These are phyloP conservation scores for Mortierella claussenii DNA, from an alignment of 192 early-diverging fungal species.

Conservation along the genomic window DNA sequence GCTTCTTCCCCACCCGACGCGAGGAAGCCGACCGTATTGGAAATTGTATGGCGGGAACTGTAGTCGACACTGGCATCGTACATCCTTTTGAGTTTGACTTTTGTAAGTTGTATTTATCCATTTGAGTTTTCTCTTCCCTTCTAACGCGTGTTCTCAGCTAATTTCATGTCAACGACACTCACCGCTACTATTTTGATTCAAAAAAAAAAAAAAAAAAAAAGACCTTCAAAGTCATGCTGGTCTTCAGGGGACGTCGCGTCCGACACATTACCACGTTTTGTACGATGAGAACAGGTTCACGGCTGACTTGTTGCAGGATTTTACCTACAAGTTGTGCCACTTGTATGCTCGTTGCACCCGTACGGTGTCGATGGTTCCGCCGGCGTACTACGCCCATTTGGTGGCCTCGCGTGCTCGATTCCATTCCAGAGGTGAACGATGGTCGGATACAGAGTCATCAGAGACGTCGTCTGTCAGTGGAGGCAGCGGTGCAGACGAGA, in stretches of 20 bases:
- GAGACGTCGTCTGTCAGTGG: slow-evolving; percentile 34
- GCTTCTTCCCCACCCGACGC: slow-evolving; percentile 80
- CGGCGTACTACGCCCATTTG: slow-evolving; percentile 95
- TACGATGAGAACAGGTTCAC: slow-evolving; percentile 88
- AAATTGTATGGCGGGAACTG: slow-evolving; percentile 87
- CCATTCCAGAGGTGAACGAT: slow-evolving; percentile 75
- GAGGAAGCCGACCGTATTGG: slow-evolving; percentile 75
- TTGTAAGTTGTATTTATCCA: slow-evolving; percentile 21
- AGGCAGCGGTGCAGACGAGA: background rate
- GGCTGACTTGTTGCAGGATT: slow-evolving; percentile 83
- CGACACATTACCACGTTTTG: slow-evolving; percentile 93
- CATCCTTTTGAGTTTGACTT: slow-evolving; percentile 92
- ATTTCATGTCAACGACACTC: too few relatives aligned
- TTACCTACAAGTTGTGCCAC: slow-evolving; percentile 94
- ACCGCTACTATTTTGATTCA: background rate
- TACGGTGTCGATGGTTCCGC: slow-evolving; percentile 87
- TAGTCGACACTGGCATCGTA: slow-evolving; percentile 75
- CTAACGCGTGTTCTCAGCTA: background rate
- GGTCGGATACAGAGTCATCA: slow-evolving; percentile 39
- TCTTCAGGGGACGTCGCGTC: slow-evolving; percentile 92
- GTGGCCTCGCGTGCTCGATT: slow-evolving; percentile 91
- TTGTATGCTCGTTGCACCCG: slow-evolving; percentile 92
- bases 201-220: slow-evolving; percentile 1
- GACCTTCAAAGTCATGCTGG: slow-evolving; percentile 90
- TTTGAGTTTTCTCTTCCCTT: background rate